Percentiles rank a stretch among this genome's conserved stretches.
Evolutionary conservation across 1,284 basidiomycete species (phyloP).

Genomic region (Apiotrichum mycotoxinovorans): DNA sequence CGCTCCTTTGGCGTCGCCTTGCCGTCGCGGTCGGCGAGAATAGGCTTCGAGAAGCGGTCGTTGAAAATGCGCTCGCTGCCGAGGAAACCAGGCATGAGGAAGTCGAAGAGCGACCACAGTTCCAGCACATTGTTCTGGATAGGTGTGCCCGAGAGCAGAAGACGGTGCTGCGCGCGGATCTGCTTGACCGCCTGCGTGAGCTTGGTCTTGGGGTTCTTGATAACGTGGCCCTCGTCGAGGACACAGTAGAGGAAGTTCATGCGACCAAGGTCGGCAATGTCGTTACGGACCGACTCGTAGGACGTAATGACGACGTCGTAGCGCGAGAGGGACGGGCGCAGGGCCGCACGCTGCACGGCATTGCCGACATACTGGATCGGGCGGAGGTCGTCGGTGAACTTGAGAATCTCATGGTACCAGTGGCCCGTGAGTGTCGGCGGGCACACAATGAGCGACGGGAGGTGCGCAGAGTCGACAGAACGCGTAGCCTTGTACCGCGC

Average conservation of each 20-base stretch:
- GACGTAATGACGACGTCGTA: constrained; percentile 93
- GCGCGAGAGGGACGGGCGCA: constrained; percentile 63
- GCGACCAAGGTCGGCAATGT: constrained; percentile 71
- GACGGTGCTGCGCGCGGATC: constrained; percentile 82
- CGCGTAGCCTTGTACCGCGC: constrained; percentile 65
- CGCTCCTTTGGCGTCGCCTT: constrained; percentile 81
- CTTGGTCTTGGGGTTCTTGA: constrained; percentile 98
- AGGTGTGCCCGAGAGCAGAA: constrained; percentile 94
- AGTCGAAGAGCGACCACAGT: constrained; percentile 98
- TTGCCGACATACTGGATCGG: constrained; percentile 89
- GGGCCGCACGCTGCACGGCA: constrained; percentile 72
- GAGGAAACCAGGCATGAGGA: constrained; percentile 98
- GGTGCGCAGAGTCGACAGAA: constrained; percentile 73
- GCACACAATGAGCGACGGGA: constrained; percentile 93
- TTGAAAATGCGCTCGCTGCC: constrained; percentile 94
- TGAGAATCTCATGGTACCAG: constrained; percentile 96
- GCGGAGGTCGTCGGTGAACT: constrained; percentile 74
- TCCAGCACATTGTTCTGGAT: constrained; percentile 99
- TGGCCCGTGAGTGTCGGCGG: constrained; percentile 96
- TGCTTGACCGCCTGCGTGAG: constrained; percentile 93
- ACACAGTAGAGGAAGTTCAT: constrained; percentile 94
- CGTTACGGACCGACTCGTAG: constrained; percentile 96
- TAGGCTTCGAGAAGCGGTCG: constrained; percentile 93
- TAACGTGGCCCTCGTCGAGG: constrained; percentile 96
- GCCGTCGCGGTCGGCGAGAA: constrained; percentile 89